phyloP scores from a whole-genome alignment of 371 early-diverging fungal genomes.

The Mortierella sp. region DNA sequence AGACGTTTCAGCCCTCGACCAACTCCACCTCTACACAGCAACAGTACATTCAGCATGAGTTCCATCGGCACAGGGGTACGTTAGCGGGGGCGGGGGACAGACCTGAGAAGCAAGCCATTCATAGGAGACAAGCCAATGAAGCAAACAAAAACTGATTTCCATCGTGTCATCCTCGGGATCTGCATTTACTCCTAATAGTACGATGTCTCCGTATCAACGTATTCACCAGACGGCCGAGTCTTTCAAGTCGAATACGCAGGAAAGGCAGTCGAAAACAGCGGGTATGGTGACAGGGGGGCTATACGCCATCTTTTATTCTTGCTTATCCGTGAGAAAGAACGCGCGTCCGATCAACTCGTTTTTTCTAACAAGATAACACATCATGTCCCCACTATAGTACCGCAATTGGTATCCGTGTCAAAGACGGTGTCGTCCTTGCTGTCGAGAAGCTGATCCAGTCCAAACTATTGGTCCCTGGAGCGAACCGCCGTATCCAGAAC shows the following conservation, averaged over 20 bases:
- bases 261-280: constrained; percentile 98
- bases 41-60: constrained; percentile 58
- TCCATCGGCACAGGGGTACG: constrained; percentile 78
- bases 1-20: background rate
- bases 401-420: constrained; percentile 92
- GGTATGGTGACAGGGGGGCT: constrained; percentile 64
- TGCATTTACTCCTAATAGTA: constrained; percentile 70
- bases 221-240: constrained; percentile 98
- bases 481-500: constrained; percentile 92
- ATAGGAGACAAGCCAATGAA: background rate
- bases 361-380: background rate
- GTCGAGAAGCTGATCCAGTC: constrained; percentile 96
- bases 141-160: background rate
- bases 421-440: constrained; percentile 96
- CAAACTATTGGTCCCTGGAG: constrained; percentile 91
- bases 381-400: constrained; percentile 67
- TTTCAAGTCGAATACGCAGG: constrained; percentile 98
- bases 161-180: background rate
- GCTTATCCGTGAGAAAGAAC: background rate
- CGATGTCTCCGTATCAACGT: constrained; percentile 96
- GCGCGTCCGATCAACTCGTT: background rate
- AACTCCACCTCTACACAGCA: constrained; percentile 1
- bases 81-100: background rate
- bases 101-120: no score
- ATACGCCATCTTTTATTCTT: background rate